Evolutionary conservation across 495 filamentous ascomycete species (phyloP), one percentile per base, ranked within the genome.

Genomic region (Penicillium robsamsonii): DNA sequence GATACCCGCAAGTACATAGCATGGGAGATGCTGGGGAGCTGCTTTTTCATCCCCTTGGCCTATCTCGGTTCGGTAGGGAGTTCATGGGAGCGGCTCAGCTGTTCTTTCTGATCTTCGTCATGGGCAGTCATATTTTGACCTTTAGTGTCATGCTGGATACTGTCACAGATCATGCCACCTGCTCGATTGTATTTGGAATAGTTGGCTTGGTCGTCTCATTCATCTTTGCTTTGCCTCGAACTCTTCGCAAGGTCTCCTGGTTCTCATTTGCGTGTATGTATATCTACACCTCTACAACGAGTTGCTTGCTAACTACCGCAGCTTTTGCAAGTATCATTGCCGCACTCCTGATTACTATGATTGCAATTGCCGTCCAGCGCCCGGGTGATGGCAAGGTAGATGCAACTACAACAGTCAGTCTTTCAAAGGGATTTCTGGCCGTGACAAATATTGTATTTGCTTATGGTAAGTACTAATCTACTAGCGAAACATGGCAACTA

Each of bases 51-150:
- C 70, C 58, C 11, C 65, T 80, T 30, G 86, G 86, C 43, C 75
- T 81, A 63, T 84, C 84, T 7, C 71, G 59, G 12, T 69, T 81
- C 22, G 87, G 87, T 0, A 80, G 83, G 41, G 83, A 86, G 57
- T 56, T 90, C 20, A 68, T 85, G 55, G 81, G 82, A 7, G 67
- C 66, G 22, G 84, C 81, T 53, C 85, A 87, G 57, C 65, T 80
- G 8, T 58, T 88, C 31, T 84, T 89, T 60, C 75, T 90, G n/a
- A 62, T 86, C 22, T 89, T 91, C 70, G 81, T 87, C 53, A 85
- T 87, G 73, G 87, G 79, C 15, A 86, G 84, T 24, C 89, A 92
- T 63, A 76, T 89, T 0, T 80, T 84, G 57, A 84, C 89, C 56
- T 69, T 87, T 24, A 67, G 70, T 22, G 85, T 88, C 9, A 84